A percentile compares a stretch with the other conserved stretches of the same genome.
These are phyloP conservation scores for Metschnikowia kofuensis DNA, from an alignment of 805 yeast species.

Conservation along the genomic window DNA sequence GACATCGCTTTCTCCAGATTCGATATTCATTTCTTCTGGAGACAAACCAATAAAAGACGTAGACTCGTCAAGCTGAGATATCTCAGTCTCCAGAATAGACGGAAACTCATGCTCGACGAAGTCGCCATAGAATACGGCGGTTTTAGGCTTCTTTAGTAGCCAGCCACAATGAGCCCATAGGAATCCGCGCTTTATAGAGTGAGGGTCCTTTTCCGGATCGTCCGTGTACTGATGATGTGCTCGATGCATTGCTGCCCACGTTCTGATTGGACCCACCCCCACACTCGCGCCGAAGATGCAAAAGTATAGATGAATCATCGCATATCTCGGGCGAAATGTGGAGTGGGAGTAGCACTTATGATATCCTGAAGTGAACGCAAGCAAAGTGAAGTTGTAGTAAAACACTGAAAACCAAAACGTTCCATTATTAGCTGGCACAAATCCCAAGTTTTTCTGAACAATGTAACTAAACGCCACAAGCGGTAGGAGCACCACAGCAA, in stretches of 20 bases:
- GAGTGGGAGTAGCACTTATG: conserved; percentile 43
- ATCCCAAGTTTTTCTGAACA: conserved; percentile 16
- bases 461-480: conserved; percentile 27
- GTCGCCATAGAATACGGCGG: conserved; percentile 28
- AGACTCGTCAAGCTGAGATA: background rate
- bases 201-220: conserved; percentile 88
- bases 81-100: background rate
- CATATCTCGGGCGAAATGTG: conserved; percentile 28
- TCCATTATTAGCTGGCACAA: conserved; percentile 26
- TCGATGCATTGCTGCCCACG: conserved; percentile 83
- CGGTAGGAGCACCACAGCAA: conserved; percentile 36
- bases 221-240: conserved; percentile 84
- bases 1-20: conserved; percentile 11
- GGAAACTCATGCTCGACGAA: conserved; percentile 39
- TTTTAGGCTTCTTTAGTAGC: conserved; percentile 63
- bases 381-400: conserved; percentile 35
- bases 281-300: conserved; percentile 67
- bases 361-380: conserved; percentile 43
- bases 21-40: background rate
- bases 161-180: conserved; percentile 86
- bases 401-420: conserved; percentile 30
- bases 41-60: background rate
- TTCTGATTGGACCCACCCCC: conserved; percentile 71
- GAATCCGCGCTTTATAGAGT: conserved; percentile 76
- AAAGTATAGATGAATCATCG: conserved; percentile 45